phyloP scores from a whole-genome alignment of 768 basidiomycete genomes.

The Strobilomyces confusus region DNA sequence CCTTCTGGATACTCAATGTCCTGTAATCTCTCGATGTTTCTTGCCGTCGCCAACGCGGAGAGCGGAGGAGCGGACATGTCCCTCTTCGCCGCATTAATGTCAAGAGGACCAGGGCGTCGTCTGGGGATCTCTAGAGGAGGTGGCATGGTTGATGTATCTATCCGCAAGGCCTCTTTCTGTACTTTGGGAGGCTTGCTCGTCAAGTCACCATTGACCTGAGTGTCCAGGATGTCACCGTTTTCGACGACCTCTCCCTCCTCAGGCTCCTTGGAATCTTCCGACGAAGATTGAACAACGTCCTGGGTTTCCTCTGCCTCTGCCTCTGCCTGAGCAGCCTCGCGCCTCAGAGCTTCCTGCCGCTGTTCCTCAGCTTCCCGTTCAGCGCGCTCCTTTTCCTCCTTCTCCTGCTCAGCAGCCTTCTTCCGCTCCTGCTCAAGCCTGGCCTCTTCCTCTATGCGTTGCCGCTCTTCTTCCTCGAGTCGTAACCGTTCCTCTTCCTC shows the following conservation, averaged over 20 bases:
- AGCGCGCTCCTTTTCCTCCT: constrained; percentile 41
- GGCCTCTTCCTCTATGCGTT: constrained; percentile 23
- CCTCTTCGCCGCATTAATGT: constrained; percentile 54
- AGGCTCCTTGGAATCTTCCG: constrained; percentile 45
- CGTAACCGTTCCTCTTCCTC: constrained; percentile 36
- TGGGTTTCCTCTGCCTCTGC: constrained; percentile 37
- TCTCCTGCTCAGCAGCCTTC: constrained; percentile 31
- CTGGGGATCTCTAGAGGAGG: constrained; percentile 36
- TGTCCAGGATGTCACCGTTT: constrained; percentile 27
- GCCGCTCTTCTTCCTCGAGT: constrained; percentile 35
- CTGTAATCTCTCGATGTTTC: constrained; percentile 78
- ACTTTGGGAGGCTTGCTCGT: constrained; percentile 38
- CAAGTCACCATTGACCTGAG: constrained; percentile 32
- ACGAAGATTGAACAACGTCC: constrained; percentile 31
- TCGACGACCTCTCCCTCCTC: constrained; percentile 38
- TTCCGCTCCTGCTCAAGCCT: constrained; percentile 30
- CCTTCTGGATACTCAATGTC: constrained; percentile 79
- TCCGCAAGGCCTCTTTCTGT: constrained; percentile 54
- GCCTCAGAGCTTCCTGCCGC: constrained; percentile 17
- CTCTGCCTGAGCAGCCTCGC: constrained; percentile 27
- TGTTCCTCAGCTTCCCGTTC: constrained; percentile 34
- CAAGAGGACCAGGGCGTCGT: constrained; percentile 68
- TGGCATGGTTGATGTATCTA: constrained; percentile 53
- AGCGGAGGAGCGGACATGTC: constrained; percentile 30
- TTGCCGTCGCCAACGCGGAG: constrained; percentile 75